Conservation (phyloP, 257 asterid species). For the Ilex asprella region DNA sequence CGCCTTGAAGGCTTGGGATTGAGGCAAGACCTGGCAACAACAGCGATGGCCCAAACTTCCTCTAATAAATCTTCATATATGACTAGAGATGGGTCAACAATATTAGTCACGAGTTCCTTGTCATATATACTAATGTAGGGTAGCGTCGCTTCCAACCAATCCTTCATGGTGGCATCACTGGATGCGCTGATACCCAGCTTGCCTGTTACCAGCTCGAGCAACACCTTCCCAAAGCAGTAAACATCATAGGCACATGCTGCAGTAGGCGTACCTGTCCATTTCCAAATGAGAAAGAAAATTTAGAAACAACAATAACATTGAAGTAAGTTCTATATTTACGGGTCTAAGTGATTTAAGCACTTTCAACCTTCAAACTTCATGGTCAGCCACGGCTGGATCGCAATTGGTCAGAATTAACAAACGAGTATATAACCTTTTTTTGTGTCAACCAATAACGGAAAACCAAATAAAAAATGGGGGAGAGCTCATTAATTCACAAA, state of each 20-base stretch:
- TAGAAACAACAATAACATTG: background rate
- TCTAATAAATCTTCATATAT: slow-evolving; percentile 88
- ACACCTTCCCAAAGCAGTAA: slow-evolving; percentile 84
- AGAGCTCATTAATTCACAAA: no score
- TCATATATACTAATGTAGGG: slow-evolving; percentile 74
- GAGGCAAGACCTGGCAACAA: slow-evolving; percentile 86
- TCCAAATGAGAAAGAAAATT: slow-evolving; percentile 4
- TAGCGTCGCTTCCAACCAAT: slow-evolving; percentile 57
- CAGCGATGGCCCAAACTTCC: slow-evolving; percentile 99
- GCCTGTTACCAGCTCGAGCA: slow-evolving; percentile 92
- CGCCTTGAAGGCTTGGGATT: slow-evolving; percentile 84
- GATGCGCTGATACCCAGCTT: slow-evolving; percentile 86
- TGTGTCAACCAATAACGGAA: no score
- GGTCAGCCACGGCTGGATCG: no score
- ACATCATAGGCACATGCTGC: slow-evolving; percentile 83
- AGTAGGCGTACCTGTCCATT: slow-evolving; percentile 46
- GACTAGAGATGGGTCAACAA: slow-evolving; percentile 74
- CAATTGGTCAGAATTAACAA: no score
- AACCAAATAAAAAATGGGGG: no score
- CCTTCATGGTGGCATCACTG: slow-evolving; percentile 51
- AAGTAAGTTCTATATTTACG: no score
- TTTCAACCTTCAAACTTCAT: no score
- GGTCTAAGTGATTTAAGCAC: no score
- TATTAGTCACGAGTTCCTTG: slow-evolving; percentile 82
- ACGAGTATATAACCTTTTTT: no score